Evolutionary conservation across 164 flowering plant species (phyloP), one percentile per base, ranked within the genome.

Genomic region (Piper longum): DNA sequence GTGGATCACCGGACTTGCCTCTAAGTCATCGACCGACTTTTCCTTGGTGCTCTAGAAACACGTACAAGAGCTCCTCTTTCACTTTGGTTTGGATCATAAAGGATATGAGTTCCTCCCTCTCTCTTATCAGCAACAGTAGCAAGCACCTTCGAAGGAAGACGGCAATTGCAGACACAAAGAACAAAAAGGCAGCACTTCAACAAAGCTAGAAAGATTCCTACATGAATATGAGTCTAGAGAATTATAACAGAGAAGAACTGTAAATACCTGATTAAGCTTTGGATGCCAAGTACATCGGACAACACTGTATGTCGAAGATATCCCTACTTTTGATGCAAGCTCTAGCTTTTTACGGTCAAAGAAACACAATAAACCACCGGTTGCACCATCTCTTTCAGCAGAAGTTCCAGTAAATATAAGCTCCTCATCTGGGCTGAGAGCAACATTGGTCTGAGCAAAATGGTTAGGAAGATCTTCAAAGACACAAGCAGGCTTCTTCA

Each of bases 1-100:
- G 8, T 4, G 45, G 8, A 43, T 43, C 5, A 4, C 45, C 8
- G 5, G 45, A 43, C 79, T 74, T n/a, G 74, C 79, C 79, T 84
- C 83, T 65, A 87, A 95, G 77, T 95, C 99, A 76, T 91, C 96
- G 5, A 88, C 66, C 41, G 95, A 88, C 67, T 87, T 83, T 85
- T 88, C 88, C 99, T 79, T 19, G 99, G 97, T 56, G 96, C 97
- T 62, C 96, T 96, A 17, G 90, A 89, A 70, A 95, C 96, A 78
- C 97, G 89, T 4, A 86, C 97, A 60, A 91, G 91, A 62, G 99
- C 96, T 65, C 99, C 97, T 80, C 90, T 89, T 75, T 88, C 93
- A 54, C 99, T 89, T 7, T 80, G 71, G 63, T 86, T 79, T 45
- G 97, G 97, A 75, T 95, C 99, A 66, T 95, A 95, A 11, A 95